Evolutionary conservation across 2,329 filamentous ascomycete species (phyloP).

Genomic region (Sporothrix pseudoabietina): DNA sequence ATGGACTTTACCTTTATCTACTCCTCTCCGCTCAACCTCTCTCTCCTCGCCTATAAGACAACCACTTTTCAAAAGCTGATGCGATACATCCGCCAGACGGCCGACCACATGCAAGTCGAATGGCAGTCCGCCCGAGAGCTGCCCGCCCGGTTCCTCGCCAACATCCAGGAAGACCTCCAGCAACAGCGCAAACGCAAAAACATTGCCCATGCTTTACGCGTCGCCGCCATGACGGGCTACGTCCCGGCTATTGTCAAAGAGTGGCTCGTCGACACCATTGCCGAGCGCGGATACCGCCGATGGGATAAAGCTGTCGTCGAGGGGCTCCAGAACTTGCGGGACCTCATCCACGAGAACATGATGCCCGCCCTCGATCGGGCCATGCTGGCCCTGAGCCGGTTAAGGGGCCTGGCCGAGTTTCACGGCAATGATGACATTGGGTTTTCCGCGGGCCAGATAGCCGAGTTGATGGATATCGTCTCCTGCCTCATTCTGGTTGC

Average conservation of each 20-base stretch:
- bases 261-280: constrained; percentile 83
- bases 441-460: constrained; percentile 65
- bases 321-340: constrained; percentile 75
- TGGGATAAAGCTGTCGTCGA: constrained; percentile 88
- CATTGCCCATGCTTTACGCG: constrained; percentile 77
- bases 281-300: constrained; percentile 85
- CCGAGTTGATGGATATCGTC: constrained; percentile 67
- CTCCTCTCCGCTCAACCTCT: constrained; percentile 75
- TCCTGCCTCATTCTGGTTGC: constrained; percentile 74
- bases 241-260: constrained; percentile 75
- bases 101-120: constrained; percentile 76
- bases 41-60: constrained; percentile 81
- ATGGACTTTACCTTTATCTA: constrained; percentile 83
- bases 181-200: constrained; percentile 59
- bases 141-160: constrained; percentile 74
- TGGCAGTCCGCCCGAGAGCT: constrained; percentile 82
- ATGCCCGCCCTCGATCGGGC: constrained; percentile 85
- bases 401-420: constrained; percentile 82
- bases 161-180: constrained; percentile 73
- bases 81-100: constrained; percentile 79
- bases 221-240: constrained; percentile 81
- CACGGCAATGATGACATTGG: constrained; percentile 65
- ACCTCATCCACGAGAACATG: constrained; percentile 82
- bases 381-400: constrained; percentile 75
- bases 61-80: constrained; percentile 85